A percentile compares a stretch with the other conserved stretches of the same genome.
phyloP scores from a whole-genome alignment of 441 rosid genomes.

The Cnidoscolus chayamansa region DNA sequence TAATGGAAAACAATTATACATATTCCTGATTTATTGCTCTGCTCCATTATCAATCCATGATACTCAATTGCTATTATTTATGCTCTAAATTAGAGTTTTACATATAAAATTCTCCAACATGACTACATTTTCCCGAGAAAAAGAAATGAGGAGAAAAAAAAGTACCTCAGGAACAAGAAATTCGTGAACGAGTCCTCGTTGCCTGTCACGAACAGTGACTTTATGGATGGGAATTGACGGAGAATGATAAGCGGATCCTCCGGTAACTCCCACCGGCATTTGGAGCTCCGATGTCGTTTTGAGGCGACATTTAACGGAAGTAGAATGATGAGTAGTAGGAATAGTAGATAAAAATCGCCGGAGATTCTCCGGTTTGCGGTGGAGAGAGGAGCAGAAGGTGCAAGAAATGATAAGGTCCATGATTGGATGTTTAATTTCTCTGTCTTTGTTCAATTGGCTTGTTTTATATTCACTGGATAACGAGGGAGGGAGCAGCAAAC shows the following conservation, averaged over 20 bases:
- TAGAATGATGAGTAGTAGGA: neutral
- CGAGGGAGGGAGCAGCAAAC: no score
- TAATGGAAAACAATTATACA: neutral
- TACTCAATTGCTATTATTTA: neutral
- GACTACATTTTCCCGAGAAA: slow-evolving; percentile 12
- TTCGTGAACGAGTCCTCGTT: slow-evolving; percentile 69
- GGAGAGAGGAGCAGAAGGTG: slow-evolving; percentile 24
- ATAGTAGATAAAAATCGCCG: slow-evolving; percentile 14
- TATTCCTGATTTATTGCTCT: neutral
- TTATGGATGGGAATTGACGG: slow-evolving; percentile 57
- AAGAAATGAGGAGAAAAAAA: neutral
- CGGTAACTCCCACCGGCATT: slow-evolving; percentile 40
- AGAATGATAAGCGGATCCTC: slow-evolving; percentile 28
- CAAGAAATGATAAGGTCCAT: slow-evolving; percentile 45
- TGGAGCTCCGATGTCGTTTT: slow-evolving; percentile 48
- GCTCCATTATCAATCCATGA: neutral
- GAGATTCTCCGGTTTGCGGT: slow-evolving; percentile 30
- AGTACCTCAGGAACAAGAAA: slow-evolving; percentile 78
- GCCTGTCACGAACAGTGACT: slow-evolving; percentile 76
- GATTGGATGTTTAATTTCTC: neutral
- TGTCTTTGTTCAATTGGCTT: neutral
- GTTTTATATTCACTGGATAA: neutral
- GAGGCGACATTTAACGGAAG: slow-evolving; percentile 30
- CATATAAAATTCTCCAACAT: neutral
- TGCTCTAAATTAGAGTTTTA: neutral